Evolutionary conservation across 305 asterid genomes (phyloP).

Genomic region (Rubia balearica): DNA sequence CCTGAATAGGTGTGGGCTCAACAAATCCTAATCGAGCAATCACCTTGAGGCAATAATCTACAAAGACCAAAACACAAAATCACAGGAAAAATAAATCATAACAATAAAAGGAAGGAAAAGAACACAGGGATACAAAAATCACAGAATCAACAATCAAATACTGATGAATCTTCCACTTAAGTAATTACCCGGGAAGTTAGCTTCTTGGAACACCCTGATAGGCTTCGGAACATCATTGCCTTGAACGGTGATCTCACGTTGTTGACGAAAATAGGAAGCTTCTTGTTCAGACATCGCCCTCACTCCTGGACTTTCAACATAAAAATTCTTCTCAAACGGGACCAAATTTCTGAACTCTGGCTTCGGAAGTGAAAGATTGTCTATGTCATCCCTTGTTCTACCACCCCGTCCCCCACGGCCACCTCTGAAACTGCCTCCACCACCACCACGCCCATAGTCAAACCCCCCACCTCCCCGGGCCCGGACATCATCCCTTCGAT

Average conservation of each 20-base stretch:
- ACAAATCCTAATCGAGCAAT: conserved; percentile 59
- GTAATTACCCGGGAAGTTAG: conserved; percentile 69
- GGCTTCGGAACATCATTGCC: conserved; percentile 92
- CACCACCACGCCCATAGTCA: conserved; percentile 9
- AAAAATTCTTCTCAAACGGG: conserved; percentile 85
- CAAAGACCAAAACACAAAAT: conserved; percentile 15
- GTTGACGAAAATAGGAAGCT: conserved; percentile 58
- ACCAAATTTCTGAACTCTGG: conserved; percentile 69
- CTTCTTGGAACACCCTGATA: conserved; percentile 59
- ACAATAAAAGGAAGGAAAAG: not conserved
- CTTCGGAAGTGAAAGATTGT: conserved; percentile 32
- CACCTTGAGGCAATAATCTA: conserved; percentile 77
- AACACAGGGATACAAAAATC: not conserved
- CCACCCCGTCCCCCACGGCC: conserved; percentile 27
- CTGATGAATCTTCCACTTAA: not conserved
- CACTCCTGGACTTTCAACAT: conserved; percentile 59
- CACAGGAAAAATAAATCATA: conserved; percentile 3
- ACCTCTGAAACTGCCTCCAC: conserved; percentile 3
- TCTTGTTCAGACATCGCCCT: conserved; percentile 65
- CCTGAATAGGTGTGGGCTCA: conserved; percentile 96
- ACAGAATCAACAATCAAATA: not conserved
- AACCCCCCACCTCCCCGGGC: conserved; percentile 11
- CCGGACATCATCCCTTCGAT: conserved; percentile 17
- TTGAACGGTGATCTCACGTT: conserved; percentile 80
- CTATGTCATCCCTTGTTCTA: conserved; percentile 47